Conservation (phyloP, 345 rosid species). For the Lenwebbia sp. region DNA sequence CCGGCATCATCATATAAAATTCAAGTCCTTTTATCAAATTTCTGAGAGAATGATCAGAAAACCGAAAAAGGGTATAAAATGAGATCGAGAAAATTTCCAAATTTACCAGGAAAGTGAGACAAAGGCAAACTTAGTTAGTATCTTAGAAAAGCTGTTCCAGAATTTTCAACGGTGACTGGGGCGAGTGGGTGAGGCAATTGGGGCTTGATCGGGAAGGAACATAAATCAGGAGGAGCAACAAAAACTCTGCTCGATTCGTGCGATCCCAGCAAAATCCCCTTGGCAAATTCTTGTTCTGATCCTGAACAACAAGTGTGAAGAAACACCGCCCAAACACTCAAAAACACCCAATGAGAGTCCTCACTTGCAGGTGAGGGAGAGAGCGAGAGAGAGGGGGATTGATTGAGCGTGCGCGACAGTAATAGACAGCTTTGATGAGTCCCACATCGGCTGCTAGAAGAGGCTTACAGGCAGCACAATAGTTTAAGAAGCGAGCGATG, state of each 20-base stretch:
- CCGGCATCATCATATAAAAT: neutral
- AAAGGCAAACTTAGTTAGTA: neutral
- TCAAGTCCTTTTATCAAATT: neutral
- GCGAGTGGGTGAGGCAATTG: neutral
- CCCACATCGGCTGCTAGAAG: neutral
- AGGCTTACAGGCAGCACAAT: neutral
- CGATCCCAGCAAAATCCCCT: neutral
- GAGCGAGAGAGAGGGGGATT: neutral
- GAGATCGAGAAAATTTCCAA: neutral
- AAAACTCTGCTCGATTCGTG: neutral
- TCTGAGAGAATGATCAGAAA: neutral
- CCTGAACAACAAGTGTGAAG: neutral
- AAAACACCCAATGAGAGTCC: neutral
- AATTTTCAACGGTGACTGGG: neutral
- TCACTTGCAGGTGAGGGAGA: neutral
- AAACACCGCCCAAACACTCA: neutral
- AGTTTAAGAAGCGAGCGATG: neutral
- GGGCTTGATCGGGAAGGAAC: neutral
- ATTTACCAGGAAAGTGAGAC: neutral
- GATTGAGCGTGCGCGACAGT: neutral
- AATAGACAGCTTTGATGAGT: neutral
- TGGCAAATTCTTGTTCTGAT: neutral
- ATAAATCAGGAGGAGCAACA: neutral
- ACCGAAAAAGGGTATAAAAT: neutral
- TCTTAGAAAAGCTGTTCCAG: neutral